Evolutionary conservation across 164 flowering plant genomes (phyloP).

Genomic region (Stephania cephalantha): DNA sequence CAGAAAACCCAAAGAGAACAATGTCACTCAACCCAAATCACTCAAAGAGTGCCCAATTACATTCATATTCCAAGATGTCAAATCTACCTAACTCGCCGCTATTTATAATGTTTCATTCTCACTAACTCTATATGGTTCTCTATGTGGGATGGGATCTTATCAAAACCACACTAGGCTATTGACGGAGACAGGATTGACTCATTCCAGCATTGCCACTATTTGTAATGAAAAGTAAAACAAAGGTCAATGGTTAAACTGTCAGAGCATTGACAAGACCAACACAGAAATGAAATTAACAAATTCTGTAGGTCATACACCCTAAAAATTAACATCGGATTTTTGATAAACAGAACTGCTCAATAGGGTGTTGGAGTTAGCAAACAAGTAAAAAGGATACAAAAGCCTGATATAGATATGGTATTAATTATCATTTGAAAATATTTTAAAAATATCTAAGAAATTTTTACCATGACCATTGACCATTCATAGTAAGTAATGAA

Average conservation of each 20-base stretch:
- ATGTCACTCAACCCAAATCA: too few species aligned
- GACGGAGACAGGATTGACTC: background rate
- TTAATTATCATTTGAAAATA: too few species aligned
- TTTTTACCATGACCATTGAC: background rate
- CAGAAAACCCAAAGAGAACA: too few species aligned
- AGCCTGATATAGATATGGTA: background rate
- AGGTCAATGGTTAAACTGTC: background rate
- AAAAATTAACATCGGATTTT: background rate
- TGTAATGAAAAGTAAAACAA: background rate
- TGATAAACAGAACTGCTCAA: background rate
- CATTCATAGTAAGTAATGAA: background rate
- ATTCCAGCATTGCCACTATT: background rate
- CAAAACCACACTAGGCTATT: background rate
- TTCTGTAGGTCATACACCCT: background rate
- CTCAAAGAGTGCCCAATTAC: too few species aligned
- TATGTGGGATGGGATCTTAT: too few species aligned
- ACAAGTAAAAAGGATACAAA: background rate
- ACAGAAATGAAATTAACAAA: background rate
- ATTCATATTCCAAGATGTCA: too few species aligned
- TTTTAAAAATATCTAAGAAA: background rate
- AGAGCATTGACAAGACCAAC: background rate
- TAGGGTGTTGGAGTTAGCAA: background rate
- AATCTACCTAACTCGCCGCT: too few species aligned
- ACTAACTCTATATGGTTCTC: too few species aligned
- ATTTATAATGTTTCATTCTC: too few species aligned